phyloP scores from a whole-genome alignment of 371 early-diverging fungal species.

The Fennellomyces sp. region DNA sequence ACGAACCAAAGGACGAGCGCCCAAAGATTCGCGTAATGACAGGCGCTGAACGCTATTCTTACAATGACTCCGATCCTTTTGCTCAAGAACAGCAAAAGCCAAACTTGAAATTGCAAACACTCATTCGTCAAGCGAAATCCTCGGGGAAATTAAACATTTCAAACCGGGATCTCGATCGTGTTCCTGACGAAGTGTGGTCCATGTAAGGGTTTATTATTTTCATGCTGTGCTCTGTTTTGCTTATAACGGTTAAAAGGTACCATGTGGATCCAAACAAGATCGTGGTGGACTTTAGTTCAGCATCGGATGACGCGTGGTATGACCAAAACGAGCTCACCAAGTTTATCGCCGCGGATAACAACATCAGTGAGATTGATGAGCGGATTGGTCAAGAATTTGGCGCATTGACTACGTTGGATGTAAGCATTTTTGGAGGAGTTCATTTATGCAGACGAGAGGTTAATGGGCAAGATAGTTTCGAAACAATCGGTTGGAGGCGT shows the following conservation, averaged over 20 bases:
- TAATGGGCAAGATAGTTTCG: constrained; percentile 43
- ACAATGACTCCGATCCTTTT: constrained; percentile 15
- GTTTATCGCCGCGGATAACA: constrained; percentile 72
- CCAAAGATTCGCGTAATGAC: constrained; percentile 29
- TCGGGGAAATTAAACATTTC: constrained; percentile 75
- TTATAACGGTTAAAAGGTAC: constrained; percentile 33
- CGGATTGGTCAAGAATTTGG: constrained; percentile 65
- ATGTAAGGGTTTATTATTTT: constrained; percentile 35
- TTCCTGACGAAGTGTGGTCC: constrained; percentile 71
- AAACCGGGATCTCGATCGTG: constrained; percentile 56
- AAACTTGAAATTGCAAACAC: constrained; percentile 28
- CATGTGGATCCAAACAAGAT: constrained; percentile 60
- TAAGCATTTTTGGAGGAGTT: constrained; percentile 27
- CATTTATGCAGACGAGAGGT: background rate
- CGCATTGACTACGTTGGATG: constrained; percentile 68
- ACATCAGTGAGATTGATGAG: constrained; percentile 58
- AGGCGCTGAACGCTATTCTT: constrained; percentile 35
- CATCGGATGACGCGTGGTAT: constrained; percentile 55
- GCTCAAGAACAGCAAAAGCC: constrained; percentile 13
- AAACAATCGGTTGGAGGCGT: constrained; percentile 48
- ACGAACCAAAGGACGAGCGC: constrained; percentile 5
- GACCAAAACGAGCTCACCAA: constrained; percentile 69
- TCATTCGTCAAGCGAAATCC: constrained; percentile 45
- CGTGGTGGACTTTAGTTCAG: constrained; percentile 55
- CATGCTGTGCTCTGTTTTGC: background rate